Conservation (phyloP, 805 yeast species). For the Citeromyces matritensis region DNA sequence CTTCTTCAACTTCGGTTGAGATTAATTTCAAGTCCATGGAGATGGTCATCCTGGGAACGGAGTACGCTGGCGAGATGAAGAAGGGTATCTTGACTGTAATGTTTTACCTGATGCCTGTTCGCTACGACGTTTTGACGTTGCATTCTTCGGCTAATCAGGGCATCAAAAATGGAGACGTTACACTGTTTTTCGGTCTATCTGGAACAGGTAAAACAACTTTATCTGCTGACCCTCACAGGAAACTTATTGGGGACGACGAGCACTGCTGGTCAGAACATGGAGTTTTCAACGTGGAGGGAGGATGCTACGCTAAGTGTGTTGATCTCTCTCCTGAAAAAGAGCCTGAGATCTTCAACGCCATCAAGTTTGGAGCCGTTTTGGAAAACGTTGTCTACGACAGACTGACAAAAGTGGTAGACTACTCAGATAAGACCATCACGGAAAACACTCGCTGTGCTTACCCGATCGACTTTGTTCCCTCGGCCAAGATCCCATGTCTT, state of each 20-base stretch:
- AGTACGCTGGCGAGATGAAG: constrained; percentile 99
- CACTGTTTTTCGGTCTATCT: constrained; percentile 90
- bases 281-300: constrained; percentile 98
- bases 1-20: constrained; percentile 89
- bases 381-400: constrained; percentile 89
- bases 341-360: constrained; percentile 94
- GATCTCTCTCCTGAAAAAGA: constrained; percentile 84
- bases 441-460: constrained; percentile 98
- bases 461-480: constrained; percentile 93
- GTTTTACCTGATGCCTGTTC: constrained; percentile 97
- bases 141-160: constrained; percentile 96
- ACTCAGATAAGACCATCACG: constrained; percentile 66
- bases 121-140: constrained; percentile 78
- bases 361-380: constrained; percentile 85
- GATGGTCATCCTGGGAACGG: constrained; percentile 97
- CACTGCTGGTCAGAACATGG: constrained; percentile 99
- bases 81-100: constrained; percentile 97
- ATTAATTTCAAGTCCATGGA: constrained; percentile 96
- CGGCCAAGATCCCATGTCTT: constrained; percentile 90
- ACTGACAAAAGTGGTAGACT: constrained; percentile 69
- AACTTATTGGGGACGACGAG: constrained; percentile 95
- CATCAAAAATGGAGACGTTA: constrained; percentile 63
- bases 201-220: constrained; percentile 98
- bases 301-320: constrained; percentile 96
- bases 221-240: constrained; percentile 90